phyloP scores from a whole-genome alignment of 1,284 basidiomycete species.

The Serendipita sp. region DNA sequence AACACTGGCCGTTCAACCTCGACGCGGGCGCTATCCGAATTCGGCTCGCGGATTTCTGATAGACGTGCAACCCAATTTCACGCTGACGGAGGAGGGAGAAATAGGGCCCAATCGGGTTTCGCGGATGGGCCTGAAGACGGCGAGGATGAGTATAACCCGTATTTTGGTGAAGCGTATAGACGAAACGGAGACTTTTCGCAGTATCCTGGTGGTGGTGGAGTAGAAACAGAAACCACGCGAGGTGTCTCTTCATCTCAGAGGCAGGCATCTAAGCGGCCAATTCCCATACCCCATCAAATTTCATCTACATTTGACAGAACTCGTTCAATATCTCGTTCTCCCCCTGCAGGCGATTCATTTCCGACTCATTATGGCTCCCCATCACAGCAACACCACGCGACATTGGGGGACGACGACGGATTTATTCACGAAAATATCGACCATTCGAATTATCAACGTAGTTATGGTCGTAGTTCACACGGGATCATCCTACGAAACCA shows the following conservation, averaged over 20 bases:
- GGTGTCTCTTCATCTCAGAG: conserved; percentile 20
- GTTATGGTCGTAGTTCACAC: conserved; percentile 1
- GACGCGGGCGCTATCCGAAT: too few species aligned
- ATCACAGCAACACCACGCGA: conserved; percentile 10
- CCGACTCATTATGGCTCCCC: conserved; percentile 9
- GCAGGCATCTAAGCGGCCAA: conserved; percentile 18
- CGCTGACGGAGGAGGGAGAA: too few species aligned
- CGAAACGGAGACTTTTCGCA: conserved; percentile 21
- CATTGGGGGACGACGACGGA: conserved; percentile 14
- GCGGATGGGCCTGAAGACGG: too few species aligned
- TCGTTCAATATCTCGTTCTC: conserved; percentile 25
- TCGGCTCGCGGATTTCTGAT: too few species aligned
- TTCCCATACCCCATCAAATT: conserved; percentile 23
- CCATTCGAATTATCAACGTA: conserved; percentile 8
- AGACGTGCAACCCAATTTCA: too few species aligned
- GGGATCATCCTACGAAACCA: conserved; percentile 62
- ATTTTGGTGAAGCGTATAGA: conserved; percentile 13
- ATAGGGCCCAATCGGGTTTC: too few species aligned
- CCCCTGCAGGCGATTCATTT: conserved; percentile 22
- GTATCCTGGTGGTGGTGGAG: conserved; percentile 18
- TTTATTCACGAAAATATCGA: conserved; percentile 12
- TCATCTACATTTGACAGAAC: neutral
- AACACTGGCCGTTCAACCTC: too few species aligned
- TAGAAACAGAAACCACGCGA: conserved; percentile 21
- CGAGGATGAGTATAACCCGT: neutral